Base-by-base conservation (phyloP, 1,284 basidiomycete species). In the Ganoderma resinaceum region DNA sequence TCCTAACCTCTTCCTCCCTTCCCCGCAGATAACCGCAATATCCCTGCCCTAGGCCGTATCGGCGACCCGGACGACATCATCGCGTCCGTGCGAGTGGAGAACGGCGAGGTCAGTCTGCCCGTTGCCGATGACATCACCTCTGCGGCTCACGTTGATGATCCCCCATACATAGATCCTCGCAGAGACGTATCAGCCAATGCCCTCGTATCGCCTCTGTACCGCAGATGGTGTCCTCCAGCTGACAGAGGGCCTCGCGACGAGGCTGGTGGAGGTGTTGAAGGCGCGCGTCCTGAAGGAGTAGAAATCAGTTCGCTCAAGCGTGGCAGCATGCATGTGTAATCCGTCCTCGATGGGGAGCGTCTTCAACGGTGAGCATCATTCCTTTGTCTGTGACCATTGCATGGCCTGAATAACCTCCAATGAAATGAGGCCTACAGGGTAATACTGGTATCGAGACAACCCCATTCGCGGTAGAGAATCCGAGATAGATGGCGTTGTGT, bases 11-110 rank as follows among this genome's bases (percentile, higher is more conserved):
- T 60, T 12, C 12, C 53, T 12, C 12, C 53, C 14, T 9, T 62
- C 26, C 55, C 29, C 46, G 42, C 49, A 94, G 92, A 94, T 75
- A 82, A 85, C 61, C 84, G 92, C 40, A 94, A 94, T 66, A 73
- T 91, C 5, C 93, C 93, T 2, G 85, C 91, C 5, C 77, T 92
- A 14, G 90, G 88, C 0, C 84, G 92, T 53, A 89, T 94, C 61
- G 91, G 92, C 18, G 91, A 93, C 75, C 89, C 91, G 0, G 93
- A 94, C 73, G 93, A 95, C 76, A 95, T 95, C 70, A 83, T 95
- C 59, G 92, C 85, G 1, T 87, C 90, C 1, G 91, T 95, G 11
- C 82, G 90, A 6, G 91, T 95, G 8, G 82, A 90, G 70, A 84
- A 89, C 64, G 87, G 91, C 74, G 85, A 90, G 83, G 91, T 89